Base-by-base conservation (phyloP, 1,284 basidiomycete genomes). In the Rhizoctonia solani region DNA sequence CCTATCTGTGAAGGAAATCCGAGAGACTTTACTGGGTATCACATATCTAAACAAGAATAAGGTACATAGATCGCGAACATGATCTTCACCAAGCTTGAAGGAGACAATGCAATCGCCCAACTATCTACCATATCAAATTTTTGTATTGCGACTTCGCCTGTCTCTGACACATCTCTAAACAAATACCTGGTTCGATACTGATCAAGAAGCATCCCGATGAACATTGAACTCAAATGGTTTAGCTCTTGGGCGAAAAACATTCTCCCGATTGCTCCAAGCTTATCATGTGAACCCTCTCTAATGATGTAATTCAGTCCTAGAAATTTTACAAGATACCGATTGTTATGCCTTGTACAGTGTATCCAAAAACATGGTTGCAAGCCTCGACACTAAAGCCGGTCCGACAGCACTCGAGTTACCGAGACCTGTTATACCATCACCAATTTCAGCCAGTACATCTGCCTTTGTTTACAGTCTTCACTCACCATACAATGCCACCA, bases 401-500 rank as follows among this genome's bases (percentile, higher is more conserved):
- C 95, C 96, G 8, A 93, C 89, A 2, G 88, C 86, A 70, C 90
- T 96, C 61, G 90, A 92, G 52, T 87, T 86, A 19, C 95, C 95
- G 13, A 98, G 80, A 68, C 95, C 95, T 93, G 72, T 32, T 23
- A 19, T 55, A 30, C 21, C 16, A 41, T 39, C 5, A 27, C 11
- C 29, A 46, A 25, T 29, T 34, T 16, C 41, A 21, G 14, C 21
- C 16, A 4, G 50, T 42, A 27, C 42, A n/a, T n/a, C 23, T n/a
- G n/a, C 37, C 32, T 46, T 29, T 29, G 23, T 21, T 54, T 34
- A 11, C 4, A 16, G n/a, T 55, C 8, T 37, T 47, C n/a, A 82
- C 89, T 70, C 73, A 93, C 93, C 94, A 76, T 96, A 95, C 3
- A 96, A 75, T 16, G 88, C 83, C 2, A 95, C 92, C 90, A 96